These are phyloP conservation scores for Agastache rugosa DNA, from an alignment of 257 asterid genomes.

Conservation along the genomic window DNA sequence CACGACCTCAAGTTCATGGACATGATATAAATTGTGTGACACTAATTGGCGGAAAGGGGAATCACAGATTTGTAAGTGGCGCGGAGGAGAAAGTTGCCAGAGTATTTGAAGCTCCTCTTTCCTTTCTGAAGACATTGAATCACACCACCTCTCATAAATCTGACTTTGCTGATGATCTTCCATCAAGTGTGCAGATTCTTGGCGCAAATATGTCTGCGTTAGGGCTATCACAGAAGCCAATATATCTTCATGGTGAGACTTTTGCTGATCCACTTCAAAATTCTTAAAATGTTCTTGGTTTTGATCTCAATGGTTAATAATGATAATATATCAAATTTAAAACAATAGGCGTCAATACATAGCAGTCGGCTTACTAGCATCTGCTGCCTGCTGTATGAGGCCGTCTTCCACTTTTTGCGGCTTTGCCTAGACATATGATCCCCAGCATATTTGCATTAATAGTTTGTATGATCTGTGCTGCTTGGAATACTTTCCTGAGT, in stretches of 20 bases:
- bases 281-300: not conserved
- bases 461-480: not conserved
- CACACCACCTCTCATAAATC: constrained; percentile 54
- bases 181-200: constrained; percentile 71
- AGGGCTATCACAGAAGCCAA: constrained; percentile 97
- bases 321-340: not conserved
- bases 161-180: constrained; percentile 59
- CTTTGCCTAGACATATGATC: not conserved
- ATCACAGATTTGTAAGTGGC: constrained; percentile 89
- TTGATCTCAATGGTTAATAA: not conserved
- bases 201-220: constrained; percentile 99
- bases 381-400: not conserved
- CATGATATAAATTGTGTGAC: constrained; percentile 94
- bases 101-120: constrained; percentile 95
- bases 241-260: constrained; percentile 76
- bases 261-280: not conserved
- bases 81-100: constrained; percentile 96
- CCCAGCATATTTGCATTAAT: not conserved
- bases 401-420: too few species aligned
- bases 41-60: constrained; percentile 75
- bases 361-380: not conserved
- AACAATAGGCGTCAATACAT: not conserved
- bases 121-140: constrained; percentile 82
- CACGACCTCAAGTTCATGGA: constrained; percentile 98
- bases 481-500: not conserved